Conservation (phyloP, 2,329 filamentous ascomycete species). For the Westerdykella ornata region DNA sequence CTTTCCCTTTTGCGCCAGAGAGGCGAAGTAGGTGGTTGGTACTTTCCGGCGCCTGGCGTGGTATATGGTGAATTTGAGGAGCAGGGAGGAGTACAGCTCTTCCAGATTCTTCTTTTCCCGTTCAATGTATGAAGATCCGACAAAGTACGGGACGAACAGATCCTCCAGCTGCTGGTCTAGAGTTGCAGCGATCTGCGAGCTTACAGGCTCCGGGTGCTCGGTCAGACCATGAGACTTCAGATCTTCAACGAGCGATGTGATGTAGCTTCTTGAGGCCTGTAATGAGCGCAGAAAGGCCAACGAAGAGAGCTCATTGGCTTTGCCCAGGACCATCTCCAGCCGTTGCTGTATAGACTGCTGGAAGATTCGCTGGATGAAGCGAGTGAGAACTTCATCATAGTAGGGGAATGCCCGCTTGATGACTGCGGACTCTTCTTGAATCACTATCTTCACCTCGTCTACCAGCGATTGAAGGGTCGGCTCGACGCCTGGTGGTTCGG, state of each 20-base stretch:
- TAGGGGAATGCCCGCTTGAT: slow-evolving; percentile 96
- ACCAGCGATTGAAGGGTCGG: slow-evolving; percentile 84
- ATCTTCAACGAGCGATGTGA: slow-evolving; percentile 81
- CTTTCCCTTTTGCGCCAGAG: slow-evolving; percentile 80
- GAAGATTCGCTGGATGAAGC: slow-evolving; percentile 92
- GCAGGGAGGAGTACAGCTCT: slow-evolving; percentile 78
- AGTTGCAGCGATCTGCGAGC: slow-evolving; percentile 68
- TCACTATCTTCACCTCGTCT: slow-evolving; percentile 89
- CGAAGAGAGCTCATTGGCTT: slow-evolving; percentile 85
- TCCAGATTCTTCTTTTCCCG: slow-evolving; percentile 62
- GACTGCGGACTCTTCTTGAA: slow-evolving; percentile 94
- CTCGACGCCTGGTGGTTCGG: slow-evolving; percentile 84
- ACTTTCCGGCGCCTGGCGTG: slow-evolving; percentile 83
- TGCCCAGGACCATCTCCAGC: slow-evolving; percentile 90
- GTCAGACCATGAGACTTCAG: slow-evolving; percentile 90
- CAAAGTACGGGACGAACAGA: slow-evolving; percentile 60
- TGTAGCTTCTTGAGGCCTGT: slow-evolving; percentile 85
- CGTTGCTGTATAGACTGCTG: slow-evolving; percentile 97
- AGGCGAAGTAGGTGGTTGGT: slow-evolving; percentile 86
- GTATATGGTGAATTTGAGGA: slow-evolving; percentile 97
- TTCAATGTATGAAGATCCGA: slow-evolving; percentile 60
- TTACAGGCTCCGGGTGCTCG: slow-evolving; percentile 87
- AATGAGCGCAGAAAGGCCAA: slow-evolving; percentile 85
- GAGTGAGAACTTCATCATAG: slow-evolving; percentile 85
- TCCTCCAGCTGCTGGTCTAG: slow-evolving; percentile 64